Percentiles rank a stretch among this genome's conserved stretches.
Conservation (phyloP, 2,329 filamentous ascomycete genomes). For the Orbilia blumenaviensis region DNA sequence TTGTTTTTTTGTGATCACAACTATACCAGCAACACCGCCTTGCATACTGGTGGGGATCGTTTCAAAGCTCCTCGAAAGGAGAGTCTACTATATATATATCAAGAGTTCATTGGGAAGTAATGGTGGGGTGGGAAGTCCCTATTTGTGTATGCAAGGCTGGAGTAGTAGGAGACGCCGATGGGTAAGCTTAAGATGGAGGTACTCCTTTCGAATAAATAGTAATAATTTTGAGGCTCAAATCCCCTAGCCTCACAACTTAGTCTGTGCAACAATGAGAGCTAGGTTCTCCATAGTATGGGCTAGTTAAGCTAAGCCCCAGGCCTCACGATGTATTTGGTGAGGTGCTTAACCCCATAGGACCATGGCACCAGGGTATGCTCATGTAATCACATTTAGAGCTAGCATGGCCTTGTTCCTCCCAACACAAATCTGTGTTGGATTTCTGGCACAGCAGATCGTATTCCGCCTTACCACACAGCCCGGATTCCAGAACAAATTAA, state of each 20-base stretch:
- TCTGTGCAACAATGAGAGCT: background rate
- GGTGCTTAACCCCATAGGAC: too few relatives aligned
- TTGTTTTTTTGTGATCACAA: too few relatives aligned
- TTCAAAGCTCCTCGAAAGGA: too few relatives aligned
- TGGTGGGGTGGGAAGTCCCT: background rate
- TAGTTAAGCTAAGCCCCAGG: background rate
- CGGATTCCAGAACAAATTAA: background rate
- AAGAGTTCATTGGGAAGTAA: too few relatives aligned
- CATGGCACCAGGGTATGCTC: too few relatives aligned
- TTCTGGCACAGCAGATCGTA: conserved; percentile 12
- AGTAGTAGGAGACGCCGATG: background rate
- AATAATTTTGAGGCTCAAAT: background rate
- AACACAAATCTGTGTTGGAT: conserved; percentile 21
- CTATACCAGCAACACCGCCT: too few relatives aligned
- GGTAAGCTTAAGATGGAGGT: too few relatives aligned
- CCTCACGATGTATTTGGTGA: background rate
- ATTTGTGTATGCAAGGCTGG: background rate
- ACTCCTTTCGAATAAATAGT: background rate
- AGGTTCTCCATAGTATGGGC: background rate
- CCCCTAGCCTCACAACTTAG: background rate
- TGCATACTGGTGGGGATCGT: too few relatives aligned
- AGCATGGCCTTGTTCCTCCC: background rate
- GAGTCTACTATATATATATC: too few relatives aligned
- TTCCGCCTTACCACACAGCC: conserved; percentile 20
- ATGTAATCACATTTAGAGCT: too few relatives aligned